Base-by-base conservation (phyloP, 768 basidiomycete species). In the Lactarius quietus region DNA sequence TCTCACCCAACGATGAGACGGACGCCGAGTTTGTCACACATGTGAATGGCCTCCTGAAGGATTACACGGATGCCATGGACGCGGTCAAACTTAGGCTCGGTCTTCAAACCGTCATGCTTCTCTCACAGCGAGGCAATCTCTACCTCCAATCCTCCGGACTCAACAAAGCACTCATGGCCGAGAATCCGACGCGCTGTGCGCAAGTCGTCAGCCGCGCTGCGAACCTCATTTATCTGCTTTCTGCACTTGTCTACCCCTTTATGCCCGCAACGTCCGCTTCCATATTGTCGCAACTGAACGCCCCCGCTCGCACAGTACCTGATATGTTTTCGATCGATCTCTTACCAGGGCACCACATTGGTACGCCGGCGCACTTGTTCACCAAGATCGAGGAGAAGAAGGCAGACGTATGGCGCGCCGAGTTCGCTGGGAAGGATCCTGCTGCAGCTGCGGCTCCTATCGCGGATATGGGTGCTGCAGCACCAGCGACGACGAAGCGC, bases 91-190 rank as follows among this genome's bases (percentile, higher is more conserved):
- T 99, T 39, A 89, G 97, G 20, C 81, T 85, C 6, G 95, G 93
- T 41, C 83, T 99, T 26, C 89, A 93, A 69, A 90, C 81, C 15
- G 86, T 93, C 76, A 97, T 99, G 93, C 81, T 83, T 43, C 80
- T 98, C 63, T 98, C 97, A 7, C 86, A 83, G 57, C 84, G 88
- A 9, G 97, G 95, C 26, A 99, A 99, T 76, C 84, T 83, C 65
- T 98, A 97, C 78, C 87, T 99, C n/a, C 95, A 97, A 75, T 85
- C 92, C 3, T 90, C 93, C 28, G 89, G 90, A 26, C 85, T 99
- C 61, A 90, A 90, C 82, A 98, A 97, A 76, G 84, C 93, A 7
- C 81, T 98, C 66, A 87, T 96, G 79, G 78, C 84, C 10, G 84
- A 86, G 68, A 82, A 94, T 68, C 93, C 94, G 3, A 81, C 82